These are phyloP conservation scores for Phytomonas sp. DNA, from an alignment of 208 protist genomes.

Conservation along the genomic window DNA sequence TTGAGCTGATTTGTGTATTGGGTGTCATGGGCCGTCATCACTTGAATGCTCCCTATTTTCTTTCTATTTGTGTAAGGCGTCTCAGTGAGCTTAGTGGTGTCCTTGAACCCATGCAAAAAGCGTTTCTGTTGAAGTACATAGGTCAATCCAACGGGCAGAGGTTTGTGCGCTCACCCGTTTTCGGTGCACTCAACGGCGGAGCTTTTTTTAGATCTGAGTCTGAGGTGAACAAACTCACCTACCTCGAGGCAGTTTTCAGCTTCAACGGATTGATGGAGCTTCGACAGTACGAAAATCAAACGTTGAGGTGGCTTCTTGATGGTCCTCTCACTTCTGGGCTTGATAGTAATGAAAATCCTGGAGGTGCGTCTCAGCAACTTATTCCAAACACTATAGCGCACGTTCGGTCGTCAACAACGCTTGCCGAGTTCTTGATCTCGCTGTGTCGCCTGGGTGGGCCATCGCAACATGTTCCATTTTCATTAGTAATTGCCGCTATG, in stretches of 20 bases:
- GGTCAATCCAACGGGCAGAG: constrained; percentile 34
- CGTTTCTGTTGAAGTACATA: constrained; percentile 39
- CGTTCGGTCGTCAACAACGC: constrained; percentile 28
- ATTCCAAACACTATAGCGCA: background rate
- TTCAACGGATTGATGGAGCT: constrained; percentile 48
- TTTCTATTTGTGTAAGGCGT: constrained; percentile 20
- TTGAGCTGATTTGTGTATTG: constrained; percentile 38
- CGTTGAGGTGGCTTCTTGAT: constrained; percentile 11
- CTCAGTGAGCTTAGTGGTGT: constrained; percentile 18
- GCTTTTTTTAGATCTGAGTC: constrained; percentile 22
- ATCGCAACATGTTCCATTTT: constrained; percentile 9
- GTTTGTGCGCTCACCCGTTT: constrained; percentile 29
- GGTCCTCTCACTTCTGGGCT: background rate
- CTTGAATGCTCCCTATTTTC: constrained; percentile 22
- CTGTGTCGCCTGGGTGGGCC: constrained; percentile 23
- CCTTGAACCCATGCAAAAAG: constrained; percentile 27
- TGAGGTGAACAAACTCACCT: constrained; percentile 25
- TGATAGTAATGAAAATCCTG: background rate
- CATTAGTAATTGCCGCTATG: constrained; percentile 14
- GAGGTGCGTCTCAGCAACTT: background rate
- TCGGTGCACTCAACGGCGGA: constrained; percentile 14
- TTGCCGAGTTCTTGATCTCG: constrained; percentile 25
- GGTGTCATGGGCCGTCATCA: constrained; percentile 49
- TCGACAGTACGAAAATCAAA: constrained; percentile 38
- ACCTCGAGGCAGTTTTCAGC: constrained; percentile 32